These are phyloP conservation scores for Cydonia oblonga DNA, from an alignment of 331 rosid genomes.

Conservation along the genomic window DNA sequence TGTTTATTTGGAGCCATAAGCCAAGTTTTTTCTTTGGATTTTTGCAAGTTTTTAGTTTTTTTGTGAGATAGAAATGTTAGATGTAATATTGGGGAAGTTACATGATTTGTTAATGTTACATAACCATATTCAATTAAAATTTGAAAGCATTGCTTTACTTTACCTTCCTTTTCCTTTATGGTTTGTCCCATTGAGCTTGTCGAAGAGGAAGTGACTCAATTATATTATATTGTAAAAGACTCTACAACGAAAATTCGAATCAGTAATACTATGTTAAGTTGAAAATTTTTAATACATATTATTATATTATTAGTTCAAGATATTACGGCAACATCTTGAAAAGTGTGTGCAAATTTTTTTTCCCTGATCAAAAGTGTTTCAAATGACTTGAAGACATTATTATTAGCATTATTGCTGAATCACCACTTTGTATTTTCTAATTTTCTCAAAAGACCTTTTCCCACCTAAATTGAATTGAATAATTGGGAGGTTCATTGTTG, in stretches of 20 bases:
- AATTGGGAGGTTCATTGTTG: background rate
- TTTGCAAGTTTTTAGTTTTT: conserved; percentile 21
- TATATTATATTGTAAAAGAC: too few relatives aligned
- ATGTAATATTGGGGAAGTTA: conserved; percentile 35
- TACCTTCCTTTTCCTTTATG: background rate
- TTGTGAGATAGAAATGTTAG: conserved; percentile 24
- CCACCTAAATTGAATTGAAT: conserved; percentile 19
- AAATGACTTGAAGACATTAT: conserved; percentile 22
- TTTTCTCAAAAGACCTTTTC: conserved; percentile 9
- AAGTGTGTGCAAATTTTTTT: background rate
- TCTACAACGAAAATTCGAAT: too few relatives aligned
- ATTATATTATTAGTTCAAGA: too few relatives aligned
- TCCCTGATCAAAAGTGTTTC: background rate
- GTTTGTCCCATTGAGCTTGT: background rate
- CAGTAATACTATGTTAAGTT: background rate
- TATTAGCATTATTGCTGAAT: conserved; percentile 43
- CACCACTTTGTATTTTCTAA: conserved; percentile 19
- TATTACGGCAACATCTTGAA: background rate
- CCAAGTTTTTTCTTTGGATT: background rate
- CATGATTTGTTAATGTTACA: conserved; percentile 35
- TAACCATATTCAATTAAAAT: conserved; percentile 36
- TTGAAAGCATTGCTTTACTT: conserved; percentile 14
- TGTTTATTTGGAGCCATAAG: conserved; percentile 39
- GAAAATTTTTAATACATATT: too few relatives aligned
- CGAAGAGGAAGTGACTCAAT: too few relatives aligned